A percentile compares a stretch with the other conserved stretches of the same genome.
Evolutionary conservation across 345 rosid genomes (phyloP).

Genomic region (Nephelium lappaceum): DNA sequence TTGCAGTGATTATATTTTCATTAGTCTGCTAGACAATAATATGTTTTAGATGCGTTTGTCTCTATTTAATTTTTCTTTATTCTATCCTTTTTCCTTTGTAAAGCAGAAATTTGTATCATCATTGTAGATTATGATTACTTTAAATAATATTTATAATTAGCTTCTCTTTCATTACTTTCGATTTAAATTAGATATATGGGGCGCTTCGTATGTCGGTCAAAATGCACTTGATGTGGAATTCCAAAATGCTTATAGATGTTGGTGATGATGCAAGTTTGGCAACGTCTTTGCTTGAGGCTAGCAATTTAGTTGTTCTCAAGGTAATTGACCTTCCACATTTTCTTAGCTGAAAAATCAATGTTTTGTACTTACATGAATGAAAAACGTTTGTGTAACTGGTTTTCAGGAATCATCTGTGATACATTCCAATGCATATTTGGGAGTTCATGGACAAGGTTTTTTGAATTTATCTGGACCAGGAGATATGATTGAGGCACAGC

Average conservation of each 20-base stretch:
- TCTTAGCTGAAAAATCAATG: constrained; percentile 1
- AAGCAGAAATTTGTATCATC: constrained; percentile 8
- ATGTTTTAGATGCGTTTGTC: background rate
- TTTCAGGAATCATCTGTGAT: constrained; percentile 64
- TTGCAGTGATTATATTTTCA: background rate
- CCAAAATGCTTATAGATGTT: constrained; percentile 67
- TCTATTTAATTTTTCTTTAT: background rate
- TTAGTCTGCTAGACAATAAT: background rate
- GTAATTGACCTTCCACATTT: constrained; percentile 31
- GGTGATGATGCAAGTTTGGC: constrained; percentile 59
- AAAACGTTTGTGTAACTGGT: constrained; percentile 7
- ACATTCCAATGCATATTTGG: constrained; percentile 75
- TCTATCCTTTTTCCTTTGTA: background rate
- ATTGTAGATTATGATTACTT: background rate
- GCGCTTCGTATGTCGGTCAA: constrained; percentile 74
- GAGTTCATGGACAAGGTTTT: constrained; percentile 73
- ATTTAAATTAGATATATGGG: constrained; percentile 56
- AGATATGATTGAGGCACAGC: constrained; percentile 64
- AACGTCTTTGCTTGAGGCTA: constrained; percentile 68
- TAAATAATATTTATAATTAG: constrained; percentile 2
- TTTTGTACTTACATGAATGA: constrained; percentile 12
- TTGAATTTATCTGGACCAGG: constrained; percentile 74
- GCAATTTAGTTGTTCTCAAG: constrained; percentile 70
- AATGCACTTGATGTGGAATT: constrained; percentile 73
- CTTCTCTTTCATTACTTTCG: constrained; percentile 11